Conservation (phyloP, 306 rosid species). For the Potentilla sterilis region DNA sequence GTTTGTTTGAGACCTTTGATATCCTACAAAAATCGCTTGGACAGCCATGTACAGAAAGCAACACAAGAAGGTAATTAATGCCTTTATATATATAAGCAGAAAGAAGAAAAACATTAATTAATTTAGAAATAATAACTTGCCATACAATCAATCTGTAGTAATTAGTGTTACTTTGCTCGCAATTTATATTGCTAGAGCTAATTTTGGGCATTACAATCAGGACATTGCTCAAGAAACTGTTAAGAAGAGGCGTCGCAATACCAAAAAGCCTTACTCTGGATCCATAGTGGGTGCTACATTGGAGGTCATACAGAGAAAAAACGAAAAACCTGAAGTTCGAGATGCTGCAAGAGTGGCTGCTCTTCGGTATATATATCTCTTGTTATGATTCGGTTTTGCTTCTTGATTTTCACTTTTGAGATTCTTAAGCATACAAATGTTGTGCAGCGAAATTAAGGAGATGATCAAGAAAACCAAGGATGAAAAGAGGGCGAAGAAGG, state of each 20-base stretch:
- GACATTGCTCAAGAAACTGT: slow-evolving; percentile 1
- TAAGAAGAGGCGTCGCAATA: background rate
- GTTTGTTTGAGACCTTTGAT: no score
- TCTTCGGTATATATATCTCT: background rate
- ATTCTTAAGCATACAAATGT: background rate
- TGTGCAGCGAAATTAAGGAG: slow-evolving; percentile 15
- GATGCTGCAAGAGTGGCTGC: slow-evolving; percentile 9
- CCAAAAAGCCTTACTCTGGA: slow-evolving; percentile 18
- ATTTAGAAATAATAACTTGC: background rate
- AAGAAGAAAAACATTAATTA: background rate
- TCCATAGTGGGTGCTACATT: slow-evolving; percentile 19
- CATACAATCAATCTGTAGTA: background rate
- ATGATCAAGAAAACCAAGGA: slow-evolving; percentile 18
- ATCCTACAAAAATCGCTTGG: slow-evolving; percentile 62
- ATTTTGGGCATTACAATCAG: background rate
- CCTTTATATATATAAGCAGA: background rate
- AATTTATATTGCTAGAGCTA: background rate
- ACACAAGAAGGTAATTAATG: slow-evolving; percentile 57
- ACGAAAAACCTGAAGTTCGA: slow-evolving; percentile 6
- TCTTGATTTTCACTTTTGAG: background rate
- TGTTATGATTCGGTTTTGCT: background rate
- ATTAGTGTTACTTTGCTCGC: background rate
- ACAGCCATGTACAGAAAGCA: slow-evolving; percentile 78
- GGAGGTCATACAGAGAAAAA: slow-evolving; percentile 10
- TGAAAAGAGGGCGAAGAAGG: slow-evolving; percentile 18